A percentile compares a stretch with the other conserved stretches of the same genome.
Conservation (phyloP, 2,329 filamentous ascomycete genomes). For the Alternaria gaisen region DNA sequence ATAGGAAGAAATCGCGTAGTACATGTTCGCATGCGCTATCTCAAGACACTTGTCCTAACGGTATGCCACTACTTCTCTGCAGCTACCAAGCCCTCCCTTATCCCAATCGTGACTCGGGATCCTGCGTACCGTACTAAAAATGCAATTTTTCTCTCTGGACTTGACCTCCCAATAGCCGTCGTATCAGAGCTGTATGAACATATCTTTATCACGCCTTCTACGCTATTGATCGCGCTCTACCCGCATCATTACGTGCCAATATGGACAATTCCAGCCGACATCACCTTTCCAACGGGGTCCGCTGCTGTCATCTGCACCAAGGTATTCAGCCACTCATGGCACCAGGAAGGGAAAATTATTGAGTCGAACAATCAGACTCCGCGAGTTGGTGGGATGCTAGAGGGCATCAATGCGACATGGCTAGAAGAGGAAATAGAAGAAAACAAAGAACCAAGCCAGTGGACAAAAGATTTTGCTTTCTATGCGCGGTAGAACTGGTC, state of each 20-base stretch:
- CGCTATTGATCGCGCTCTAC: constrained; percentile 5
- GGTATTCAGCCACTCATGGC: constrained; percentile 4
- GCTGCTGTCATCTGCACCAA: constrained; percentile 11
- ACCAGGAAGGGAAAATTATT: background rate
- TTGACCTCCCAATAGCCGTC: constrained; percentile 11
- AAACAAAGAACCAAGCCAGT: no score
- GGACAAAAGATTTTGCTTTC: background rate
- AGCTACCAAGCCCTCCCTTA: background rate
- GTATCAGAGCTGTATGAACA: constrained; percentile 17
- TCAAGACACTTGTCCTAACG: background rate
- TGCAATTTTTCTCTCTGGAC: background rate
- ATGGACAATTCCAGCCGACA: constrained; percentile 12
- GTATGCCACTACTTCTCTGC: background rate
- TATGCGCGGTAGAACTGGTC: background rate
- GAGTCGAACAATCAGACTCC: constrained; percentile 4
- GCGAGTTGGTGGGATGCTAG: constrained; percentile 11
- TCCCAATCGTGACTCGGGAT: constrained; percentile 11
- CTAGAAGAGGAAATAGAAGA: background rate
- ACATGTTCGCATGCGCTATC: constrained; percentile 7
- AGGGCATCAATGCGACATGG: background rate
- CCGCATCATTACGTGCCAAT: background rate
- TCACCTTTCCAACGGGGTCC: constrained; percentile 9
- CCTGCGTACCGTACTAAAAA: background rate
- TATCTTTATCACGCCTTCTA: constrained; percentile 1
- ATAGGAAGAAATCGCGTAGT: background rate